These are phyloP conservation scores for Penicillium hordei DNA, from an alignment of 2,329 filamentous ascomycete genomes.

Conservation along the genomic window DNA sequence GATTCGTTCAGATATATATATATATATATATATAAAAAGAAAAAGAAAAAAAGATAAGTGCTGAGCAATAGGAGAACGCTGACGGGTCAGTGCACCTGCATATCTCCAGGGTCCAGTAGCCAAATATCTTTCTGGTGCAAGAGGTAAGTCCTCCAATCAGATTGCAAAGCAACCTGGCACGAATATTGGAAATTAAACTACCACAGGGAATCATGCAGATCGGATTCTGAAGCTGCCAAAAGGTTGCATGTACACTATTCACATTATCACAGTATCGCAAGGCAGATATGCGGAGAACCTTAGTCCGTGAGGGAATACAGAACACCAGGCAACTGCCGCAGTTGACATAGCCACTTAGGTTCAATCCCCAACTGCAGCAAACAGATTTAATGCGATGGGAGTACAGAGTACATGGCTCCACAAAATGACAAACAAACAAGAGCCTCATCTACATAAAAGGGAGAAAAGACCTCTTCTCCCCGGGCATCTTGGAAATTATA, in stretches of 20 bases:
- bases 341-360: not conserved
- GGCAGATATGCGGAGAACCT: not conserved
- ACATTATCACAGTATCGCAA: too few species aligned
- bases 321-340: not conserved
- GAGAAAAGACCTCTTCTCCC: not conserved
- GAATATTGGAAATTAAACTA: not conserved
- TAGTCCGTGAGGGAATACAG: not conserved
- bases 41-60: not conserved
- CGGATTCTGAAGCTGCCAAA: not conserved
- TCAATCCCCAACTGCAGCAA: not conserved
- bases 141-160: not conserved
- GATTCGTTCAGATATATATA: not conserved
- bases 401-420: not conserved
- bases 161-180: not conserved
- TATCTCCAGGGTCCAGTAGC: not conserved
- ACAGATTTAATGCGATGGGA: not conserved
- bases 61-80: not conserved
- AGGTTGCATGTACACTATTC: too few species aligned
- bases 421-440: not conserved
- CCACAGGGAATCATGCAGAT: not conserved
- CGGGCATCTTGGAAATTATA: not conserved
- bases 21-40: too few species aligned
- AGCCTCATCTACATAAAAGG: not conserved
- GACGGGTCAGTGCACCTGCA: not conserved
- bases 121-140: not conserved